Evolutionary conservation across 2,329 filamentous ascomycete genomes (phyloP).

Genomic region (Chaetomiaceae sp.): DNA sequence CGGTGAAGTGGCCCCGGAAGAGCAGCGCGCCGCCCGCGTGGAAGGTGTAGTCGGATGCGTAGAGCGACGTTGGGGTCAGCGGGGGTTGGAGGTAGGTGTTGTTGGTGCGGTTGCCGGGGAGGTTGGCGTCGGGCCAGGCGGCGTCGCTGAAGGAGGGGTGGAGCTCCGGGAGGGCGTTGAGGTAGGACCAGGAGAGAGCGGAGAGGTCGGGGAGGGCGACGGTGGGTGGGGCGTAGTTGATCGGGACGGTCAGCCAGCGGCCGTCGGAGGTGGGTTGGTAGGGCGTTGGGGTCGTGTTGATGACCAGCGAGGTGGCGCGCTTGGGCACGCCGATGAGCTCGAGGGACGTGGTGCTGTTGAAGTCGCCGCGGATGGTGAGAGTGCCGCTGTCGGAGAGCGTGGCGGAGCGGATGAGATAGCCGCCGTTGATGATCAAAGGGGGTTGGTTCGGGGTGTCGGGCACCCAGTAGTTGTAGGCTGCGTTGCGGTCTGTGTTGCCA

Average conservation of each 20-base stretch:
- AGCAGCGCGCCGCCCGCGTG: conserved; percentile 62
- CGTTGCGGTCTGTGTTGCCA: conserved; percentile 48
- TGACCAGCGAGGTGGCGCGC: conserved; percentile 37
- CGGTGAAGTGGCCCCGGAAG: conserved; percentile 63
- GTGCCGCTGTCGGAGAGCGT: conserved; percentile 45
- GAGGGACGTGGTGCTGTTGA: conserved; percentile 48
- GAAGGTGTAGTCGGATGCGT: conserved; percentile 67
- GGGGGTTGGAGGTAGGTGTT: conserved; percentile 50
- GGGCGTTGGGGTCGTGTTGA: conserved; percentile 35
- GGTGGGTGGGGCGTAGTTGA: conserved; percentile 43
- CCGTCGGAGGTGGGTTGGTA: conserved; percentile 36
- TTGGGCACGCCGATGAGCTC: conserved; percentile 61
- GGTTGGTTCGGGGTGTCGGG: conserved; percentile 44
- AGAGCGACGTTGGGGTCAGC: conserved; percentile 60
- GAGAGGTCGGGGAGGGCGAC: conserved; percentile 53
- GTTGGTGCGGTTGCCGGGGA: conserved; percentile 46
- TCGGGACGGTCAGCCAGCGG: conserved; percentile 42
- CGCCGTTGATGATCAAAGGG: conserved; percentile 55
- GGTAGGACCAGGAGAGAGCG: conserved; percentile 58
- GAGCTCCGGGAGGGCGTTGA: conserved; percentile 68
- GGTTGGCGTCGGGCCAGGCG: conserved; percentile 56
- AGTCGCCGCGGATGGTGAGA: conserved; percentile 61
- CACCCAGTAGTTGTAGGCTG: conserved; percentile 65
- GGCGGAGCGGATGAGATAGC: conserved; percentile 46
- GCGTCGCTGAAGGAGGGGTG: conserved; percentile 59